Evolutionary conservation across 1,284 basidiomycete species (phyloP).

Genomic region (Mrakiaceae sp.): DNA sequence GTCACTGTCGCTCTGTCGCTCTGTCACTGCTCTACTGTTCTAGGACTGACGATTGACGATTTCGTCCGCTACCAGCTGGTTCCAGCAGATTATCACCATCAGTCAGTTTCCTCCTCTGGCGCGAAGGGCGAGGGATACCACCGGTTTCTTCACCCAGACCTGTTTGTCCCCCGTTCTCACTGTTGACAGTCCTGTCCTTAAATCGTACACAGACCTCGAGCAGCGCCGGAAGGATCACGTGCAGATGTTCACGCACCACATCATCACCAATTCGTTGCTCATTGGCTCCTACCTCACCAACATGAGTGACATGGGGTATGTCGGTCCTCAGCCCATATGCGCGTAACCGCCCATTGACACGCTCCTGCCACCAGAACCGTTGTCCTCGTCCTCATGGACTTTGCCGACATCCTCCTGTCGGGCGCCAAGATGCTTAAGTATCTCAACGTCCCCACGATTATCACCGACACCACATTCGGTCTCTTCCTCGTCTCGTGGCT

Average conservation of each 20-base stretch:
- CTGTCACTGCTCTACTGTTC: not conserved
- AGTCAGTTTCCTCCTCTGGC: conserved; percentile 24
- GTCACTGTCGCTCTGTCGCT: not conserved
- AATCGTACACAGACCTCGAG: conserved; percentile 51
- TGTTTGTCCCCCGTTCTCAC: not conserved
- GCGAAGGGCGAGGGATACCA: not conserved
- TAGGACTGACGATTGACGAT: conserved; percentile 50
- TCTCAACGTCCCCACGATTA: conserved; percentile 48
- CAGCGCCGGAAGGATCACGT: conserved; percentile 80
- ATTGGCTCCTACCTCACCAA: conserved; percentile 65
- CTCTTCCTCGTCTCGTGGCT: conserved; percentile 82
- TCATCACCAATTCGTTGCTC: conserved; percentile 77
- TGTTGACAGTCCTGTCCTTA: conserved; percentile 1
- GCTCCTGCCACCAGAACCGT: conserved; percentile 5
- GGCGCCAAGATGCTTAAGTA: conserved; percentile 91
- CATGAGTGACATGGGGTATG: conserved; percentile 75
- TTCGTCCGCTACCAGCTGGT: conserved; percentile 40
- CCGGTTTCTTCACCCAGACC: not conserved
- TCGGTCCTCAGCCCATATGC: conserved; percentile 48
- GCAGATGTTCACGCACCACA: conserved; percentile 94
- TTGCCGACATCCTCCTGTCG: conserved; percentile 80
- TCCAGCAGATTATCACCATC: conserved; percentile 82
- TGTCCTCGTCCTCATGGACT: conserved; percentile 36
- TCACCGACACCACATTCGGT: conserved; percentile 65
- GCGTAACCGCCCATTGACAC: not conserved